Base-by-base conservation (phyloP, 805 yeast genomes). In the Starmerella geochares region DNA sequence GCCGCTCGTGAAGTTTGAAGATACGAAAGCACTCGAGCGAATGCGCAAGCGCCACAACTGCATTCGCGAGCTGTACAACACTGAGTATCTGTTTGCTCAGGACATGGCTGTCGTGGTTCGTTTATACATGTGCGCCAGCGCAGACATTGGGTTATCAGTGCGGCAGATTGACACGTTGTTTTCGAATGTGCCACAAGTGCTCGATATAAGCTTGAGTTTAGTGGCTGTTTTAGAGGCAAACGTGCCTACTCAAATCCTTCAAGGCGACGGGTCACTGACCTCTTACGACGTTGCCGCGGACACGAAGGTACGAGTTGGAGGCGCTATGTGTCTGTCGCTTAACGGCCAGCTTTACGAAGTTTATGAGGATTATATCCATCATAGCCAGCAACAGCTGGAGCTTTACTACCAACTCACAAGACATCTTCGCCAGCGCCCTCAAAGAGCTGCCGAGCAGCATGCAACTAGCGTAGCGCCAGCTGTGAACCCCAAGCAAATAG, bases 51-150 rank as follows among this genome's bases (percentile, higher is more conserved):
- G 63, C 29, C 58, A 60, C 50, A 63, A 64, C 25, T 53, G 64
- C 14, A 59, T 67, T 28, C 58, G 66, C 9, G 73, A 70, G 51
- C 59, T 70, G 7, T 62, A 68, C 43, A 57, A 58, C 17, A 66
- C 72, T 11, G 74, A 70, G 49, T 51, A 59, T 14, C 56, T 56
- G n/a, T 70, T 66, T 49, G 60, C 67, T 9, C 59, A 59, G 14
- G 73, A 70, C 49, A 54, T 70, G 58, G 62, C 55, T 1, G 67
- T 68, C 2, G 58, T 66, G 6, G 62, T 62, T n/a, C 60, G 64
- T 16, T 54, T 66, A 3, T 64, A 63, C 46, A 54, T 53, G 54
- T 58, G 59, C 47, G 58, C 56, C 20, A 55, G 67, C 25, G 53
- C 59, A 2, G 42, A 46, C 16, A 54, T 60, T 8, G 63, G 60